phyloP scores from a whole-genome alignment of 345 rosid genomes.

The Cochlearia excelsa region DNA sequence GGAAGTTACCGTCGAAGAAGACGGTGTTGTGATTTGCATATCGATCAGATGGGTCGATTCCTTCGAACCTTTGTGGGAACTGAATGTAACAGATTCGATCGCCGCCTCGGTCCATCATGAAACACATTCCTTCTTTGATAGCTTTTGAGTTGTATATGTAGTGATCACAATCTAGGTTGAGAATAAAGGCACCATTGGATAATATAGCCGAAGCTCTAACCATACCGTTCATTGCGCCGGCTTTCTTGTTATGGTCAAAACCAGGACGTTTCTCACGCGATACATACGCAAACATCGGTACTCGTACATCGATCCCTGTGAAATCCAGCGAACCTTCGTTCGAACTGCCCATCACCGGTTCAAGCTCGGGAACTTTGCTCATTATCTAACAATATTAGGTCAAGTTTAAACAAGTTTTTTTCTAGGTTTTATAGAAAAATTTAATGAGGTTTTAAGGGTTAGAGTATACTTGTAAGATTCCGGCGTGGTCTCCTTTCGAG shows the following conservation, averaged over 20 bases:
- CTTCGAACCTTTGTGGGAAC: conserved; percentile 92
- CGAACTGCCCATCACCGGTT: conserved; percentile 62
- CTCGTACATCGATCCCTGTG: conserved; percentile 65
- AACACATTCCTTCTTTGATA: conserved; percentile 87
- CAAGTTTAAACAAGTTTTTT: conserved; percentile 16
- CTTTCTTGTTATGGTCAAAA: conserved; percentile 87
- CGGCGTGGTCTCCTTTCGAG: conserved; percentile 85
- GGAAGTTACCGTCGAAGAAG: conserved; percentile 66
- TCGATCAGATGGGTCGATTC: conserved; percentile 92
- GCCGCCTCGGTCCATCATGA: conserved; percentile 98
- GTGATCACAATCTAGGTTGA: conserved; percentile 88
- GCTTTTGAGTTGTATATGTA: conserved; percentile 73
- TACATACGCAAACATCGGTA: conserved; percentile 82
- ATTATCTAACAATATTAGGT: conserved; percentile 44
- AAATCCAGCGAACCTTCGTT: conserved; percentile 69
- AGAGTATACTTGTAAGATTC: conserved; percentile 48
- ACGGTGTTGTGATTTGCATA: conserved; percentile 88
- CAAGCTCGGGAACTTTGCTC: conserved; percentile 78
- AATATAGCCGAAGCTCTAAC: conserved; percentile 89
- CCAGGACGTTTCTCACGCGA: conserved; percentile 87
- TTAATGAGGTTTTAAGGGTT: background rate
- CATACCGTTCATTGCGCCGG: conserved; percentile 93
- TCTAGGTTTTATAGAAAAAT: background rate
- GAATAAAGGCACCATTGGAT: conserved; percentile 84
- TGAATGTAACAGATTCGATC: conserved; percentile 87